Evolutionary conservation across 208 protist genomes (phyloP).

Genomic region (Acanthamoeba polyphaga): DNA sequence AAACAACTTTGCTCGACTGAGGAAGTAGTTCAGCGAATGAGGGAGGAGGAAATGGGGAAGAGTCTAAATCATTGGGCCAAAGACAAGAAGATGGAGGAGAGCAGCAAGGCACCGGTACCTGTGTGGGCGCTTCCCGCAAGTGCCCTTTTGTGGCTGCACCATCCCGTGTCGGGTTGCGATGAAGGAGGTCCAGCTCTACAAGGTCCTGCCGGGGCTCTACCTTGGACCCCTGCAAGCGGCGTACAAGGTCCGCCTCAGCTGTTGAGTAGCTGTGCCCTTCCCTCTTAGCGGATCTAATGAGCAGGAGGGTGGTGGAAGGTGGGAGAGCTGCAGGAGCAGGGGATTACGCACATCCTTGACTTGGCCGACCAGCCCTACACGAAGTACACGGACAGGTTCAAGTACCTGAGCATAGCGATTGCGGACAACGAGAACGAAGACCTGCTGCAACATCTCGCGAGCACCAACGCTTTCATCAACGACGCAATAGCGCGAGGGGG

Average conservation of each 20-base stretch:
- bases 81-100: neutral
- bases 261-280: neutral
- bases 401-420: conserved; percentile 16
- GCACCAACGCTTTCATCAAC: conserved; percentile 23
- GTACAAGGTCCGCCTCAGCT: neutral
- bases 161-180: conserved; percentile 31
- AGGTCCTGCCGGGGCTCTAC: neutral
- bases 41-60: too few relatives aligned
- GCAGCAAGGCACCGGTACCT: neutral
- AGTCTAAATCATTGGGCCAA: too few relatives aligned
- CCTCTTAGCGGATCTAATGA: neutral
- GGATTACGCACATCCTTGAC: conserved; percentile 40
- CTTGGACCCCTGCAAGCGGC: conserved; percentile 23
- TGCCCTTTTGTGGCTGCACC: conserved; percentile 38
- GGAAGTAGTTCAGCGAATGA: too few relatives aligned
- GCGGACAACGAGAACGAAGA: neutral
- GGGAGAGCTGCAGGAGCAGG: neutral
- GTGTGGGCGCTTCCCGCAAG: conserved; percentile 6
- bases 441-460: neutral
- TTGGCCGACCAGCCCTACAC: neutral
- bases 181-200: conserved; percentile 23
- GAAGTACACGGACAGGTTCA: conserved; percentile 12
- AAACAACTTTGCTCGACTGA: too few relatives aligned
- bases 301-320: neutral
- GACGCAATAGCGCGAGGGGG: neutral